Evolutionary conservation across 2,329 filamentous ascomycete species (phyloP).

Genomic region (Daldinia sp.): DNA sequence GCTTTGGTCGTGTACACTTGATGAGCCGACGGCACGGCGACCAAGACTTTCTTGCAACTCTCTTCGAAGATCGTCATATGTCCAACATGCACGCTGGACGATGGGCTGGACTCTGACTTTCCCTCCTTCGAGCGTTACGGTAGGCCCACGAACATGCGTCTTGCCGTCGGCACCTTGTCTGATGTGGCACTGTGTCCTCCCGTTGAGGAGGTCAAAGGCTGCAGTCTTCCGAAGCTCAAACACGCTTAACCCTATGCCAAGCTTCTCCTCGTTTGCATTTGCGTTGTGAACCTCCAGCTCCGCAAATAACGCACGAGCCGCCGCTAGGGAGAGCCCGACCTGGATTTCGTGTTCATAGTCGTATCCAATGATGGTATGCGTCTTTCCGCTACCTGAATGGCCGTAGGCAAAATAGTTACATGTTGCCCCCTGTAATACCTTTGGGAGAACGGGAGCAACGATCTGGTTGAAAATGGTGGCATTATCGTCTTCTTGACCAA

Average conservation of each 20-base stretch:
- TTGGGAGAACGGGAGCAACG: constrained; percentile 52
- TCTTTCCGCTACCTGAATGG: constrained; percentile 51
- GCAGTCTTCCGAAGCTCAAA: constrained; percentile 58
- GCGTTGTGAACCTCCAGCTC: no score
- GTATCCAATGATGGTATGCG: constrained; percentile 54
- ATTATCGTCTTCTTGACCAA: constrained; percentile 45
- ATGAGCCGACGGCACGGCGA: constrained; percentile 53
- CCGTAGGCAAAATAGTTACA: constrained; percentile 60
- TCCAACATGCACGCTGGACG: constrained; percentile 53
- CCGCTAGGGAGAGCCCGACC: constrained; percentile 45
- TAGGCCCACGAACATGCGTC: constrained; percentile 57
- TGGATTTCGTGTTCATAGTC: constrained; percentile 52
- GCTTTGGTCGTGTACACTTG: constrained; percentile 58
- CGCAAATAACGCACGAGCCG: no score
- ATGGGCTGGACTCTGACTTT: constrained; percentile 58
- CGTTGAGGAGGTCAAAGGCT: constrained; percentile 58
- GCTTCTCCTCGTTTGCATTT: constrained; percentile 18
- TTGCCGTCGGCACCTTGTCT: constrained; percentile 57
- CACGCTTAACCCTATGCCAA: constrained; percentile 56
- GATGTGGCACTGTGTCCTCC: constrained; percentile 54
- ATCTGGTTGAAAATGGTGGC: constrained; percentile 45
- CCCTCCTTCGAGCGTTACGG: constrained; percentile 55
- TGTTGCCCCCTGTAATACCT: constrained; percentile 52
- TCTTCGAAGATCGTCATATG: constrained; percentile 50
- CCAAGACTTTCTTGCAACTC: constrained; percentile 50